These are phyloP conservation scores for Diatrype stigma DNA, from an alignment of 2,329 filamentous ascomycete genomes.

Conservation along the genomic window DNA sequence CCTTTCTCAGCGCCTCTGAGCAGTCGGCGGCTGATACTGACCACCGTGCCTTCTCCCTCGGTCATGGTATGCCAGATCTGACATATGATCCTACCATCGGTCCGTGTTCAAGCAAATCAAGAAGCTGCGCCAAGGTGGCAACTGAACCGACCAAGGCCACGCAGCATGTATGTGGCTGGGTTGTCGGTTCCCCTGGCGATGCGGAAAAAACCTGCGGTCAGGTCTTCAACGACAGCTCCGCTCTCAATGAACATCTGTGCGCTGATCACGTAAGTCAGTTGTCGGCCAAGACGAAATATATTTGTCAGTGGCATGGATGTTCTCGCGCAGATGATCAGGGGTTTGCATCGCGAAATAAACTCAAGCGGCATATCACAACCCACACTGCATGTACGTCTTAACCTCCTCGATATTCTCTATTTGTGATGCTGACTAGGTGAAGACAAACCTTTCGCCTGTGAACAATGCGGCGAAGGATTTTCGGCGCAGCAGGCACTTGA, in stretches of 20 bases:
- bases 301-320: constrained; percentile 28
- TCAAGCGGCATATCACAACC: constrained; percentile 27
- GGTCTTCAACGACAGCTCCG: constrained; percentile 15
- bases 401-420: neutral
- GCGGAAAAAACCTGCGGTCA: constrained; percentile 17
- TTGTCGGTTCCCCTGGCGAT: constrained; percentile 4
- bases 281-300: constrained; percentile 23
- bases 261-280: constrained; percentile 19
- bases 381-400: constrained; percentile 27
- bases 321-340: constrained; percentile 18
- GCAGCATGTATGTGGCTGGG: constrained; percentile 22
- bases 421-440: constrained; percentile 14
- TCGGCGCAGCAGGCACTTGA: constrained; percentile 65
- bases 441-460: constrained; percentile 59
- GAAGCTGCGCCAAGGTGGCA: neutral
- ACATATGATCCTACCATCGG: neutral
- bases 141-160: neutral
- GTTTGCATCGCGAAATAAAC: constrained; percentile 28
- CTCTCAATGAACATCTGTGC: constrained; percentile 24
- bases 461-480: constrained; percentile 52
- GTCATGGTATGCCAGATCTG: constrained; percentile 1
- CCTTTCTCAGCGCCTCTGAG: constrained; percentile 6
- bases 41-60: constrained; percentile 6
- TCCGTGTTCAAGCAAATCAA: neutral
- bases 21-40: constrained; percentile 7